A percentile compares a stretch with the other conserved stretches of the same genome.
Conservation (phyloP, 1,139 yeast species). For the Candida sanyaensis region DNA sequence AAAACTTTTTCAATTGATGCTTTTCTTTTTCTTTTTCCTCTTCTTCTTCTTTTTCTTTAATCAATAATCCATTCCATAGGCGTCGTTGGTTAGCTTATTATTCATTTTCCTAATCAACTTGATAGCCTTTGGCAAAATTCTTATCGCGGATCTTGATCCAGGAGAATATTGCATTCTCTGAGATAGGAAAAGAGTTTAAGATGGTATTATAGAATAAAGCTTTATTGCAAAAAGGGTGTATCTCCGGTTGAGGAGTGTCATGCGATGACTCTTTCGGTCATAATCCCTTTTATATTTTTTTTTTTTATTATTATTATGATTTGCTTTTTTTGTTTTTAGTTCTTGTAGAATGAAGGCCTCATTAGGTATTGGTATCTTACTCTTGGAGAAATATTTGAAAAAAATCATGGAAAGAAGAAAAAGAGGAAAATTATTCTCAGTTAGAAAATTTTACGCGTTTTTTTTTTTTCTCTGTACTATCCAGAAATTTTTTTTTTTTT, state of each 20-base stretch:
- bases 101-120: constrained; percentile 29
- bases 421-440: too few species aligned
- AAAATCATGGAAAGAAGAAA: too few species aligned
- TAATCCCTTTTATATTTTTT: constrained; percentile 45
- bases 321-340: neutral
- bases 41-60: constrained; percentile 5
- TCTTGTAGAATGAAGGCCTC: too few species aligned
- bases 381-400: too few species aligned
- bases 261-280: constrained; percentile 48
- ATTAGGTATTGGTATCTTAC: neutral
- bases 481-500: neutral
- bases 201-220: constrained; percentile 27
- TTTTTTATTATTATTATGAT: too few species aligned
- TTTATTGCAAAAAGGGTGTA: constrained; percentile 34
- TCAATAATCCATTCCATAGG: constrained; percentile 31
- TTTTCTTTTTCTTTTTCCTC: too few species aligned
- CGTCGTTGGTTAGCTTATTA: constrained; percentile 31
- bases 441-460: neutral
- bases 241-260: constrained; percentile 48
- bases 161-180: constrained; percentile 12
- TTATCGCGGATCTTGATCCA: constrained; percentile 5
- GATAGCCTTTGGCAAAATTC: constrained; percentile 30
- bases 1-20: constrained; percentile 6
- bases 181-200: constrained; percentile 11
- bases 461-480: neutral